phyloP scores from a whole-genome alignment of 768 basidiomycete genomes.

The Termitomyces sp. region DNA sequence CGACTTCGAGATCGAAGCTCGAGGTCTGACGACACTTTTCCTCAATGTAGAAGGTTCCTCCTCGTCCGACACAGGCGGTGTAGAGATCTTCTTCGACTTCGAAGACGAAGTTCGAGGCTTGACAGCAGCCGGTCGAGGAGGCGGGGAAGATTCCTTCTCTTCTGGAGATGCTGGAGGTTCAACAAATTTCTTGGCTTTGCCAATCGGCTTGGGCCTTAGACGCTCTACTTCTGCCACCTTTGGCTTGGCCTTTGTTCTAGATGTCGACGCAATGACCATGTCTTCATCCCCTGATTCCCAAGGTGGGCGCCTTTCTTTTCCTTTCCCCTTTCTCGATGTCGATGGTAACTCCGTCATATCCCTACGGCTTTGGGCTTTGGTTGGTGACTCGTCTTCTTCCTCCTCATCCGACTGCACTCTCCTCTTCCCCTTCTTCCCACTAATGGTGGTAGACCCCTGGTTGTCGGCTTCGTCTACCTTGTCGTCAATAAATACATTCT shows the following conservation, averaged over 20 bases:
- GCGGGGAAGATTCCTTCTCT: conserved; percentile 7
- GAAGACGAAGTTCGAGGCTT: not conserved
- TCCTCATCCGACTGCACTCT: not conserved
- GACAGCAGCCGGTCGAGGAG: not conserved
- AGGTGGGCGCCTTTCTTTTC: conserved; percentile 10
- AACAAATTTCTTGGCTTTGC: conserved; percentile 5
- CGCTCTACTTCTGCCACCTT: conserved; percentile 12
- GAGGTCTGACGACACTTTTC: not conserved
- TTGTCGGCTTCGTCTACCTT: conserved; percentile 10
- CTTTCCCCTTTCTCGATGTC: conserved; percentile 8
- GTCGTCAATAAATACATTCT: conserved; percentile 1
- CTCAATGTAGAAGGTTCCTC: not conserved
- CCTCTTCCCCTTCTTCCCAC: conserved; percentile 1
- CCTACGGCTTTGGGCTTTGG: not conserved
- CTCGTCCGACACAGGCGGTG: conserved; percentile 8
- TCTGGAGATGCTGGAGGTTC: conserved; percentile 7
- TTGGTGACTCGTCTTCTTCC: conserved; percentile 7
- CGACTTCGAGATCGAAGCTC: not conserved
- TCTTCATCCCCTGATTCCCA: conserved; percentile 16
- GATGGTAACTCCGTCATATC: not conserved
- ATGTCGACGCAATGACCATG: conserved; percentile 6
- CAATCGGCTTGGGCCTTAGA: conserved; percentile 4
- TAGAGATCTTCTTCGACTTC: not conserved
- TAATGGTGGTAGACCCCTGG: conserved; percentile 6
- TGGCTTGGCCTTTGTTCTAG: conserved; percentile 11